Evolutionary conservation across 1,284 basidiomycete species (phyloP).

Genomic region (Ustilago curta): DNA sequence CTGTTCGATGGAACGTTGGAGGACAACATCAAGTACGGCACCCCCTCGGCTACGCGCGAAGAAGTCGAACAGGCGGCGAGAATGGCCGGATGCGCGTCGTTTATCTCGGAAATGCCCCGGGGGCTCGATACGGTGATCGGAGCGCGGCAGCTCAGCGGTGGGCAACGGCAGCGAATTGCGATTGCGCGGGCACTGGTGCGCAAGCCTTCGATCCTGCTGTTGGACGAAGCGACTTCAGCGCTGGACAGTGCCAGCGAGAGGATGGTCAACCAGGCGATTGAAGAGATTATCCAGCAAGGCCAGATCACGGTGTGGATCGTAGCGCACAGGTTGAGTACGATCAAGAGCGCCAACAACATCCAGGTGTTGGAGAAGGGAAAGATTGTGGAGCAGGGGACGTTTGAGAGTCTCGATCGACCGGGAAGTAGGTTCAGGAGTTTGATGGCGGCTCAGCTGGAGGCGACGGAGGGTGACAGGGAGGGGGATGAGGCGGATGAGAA

Average conservation of each 20-base stretch:
- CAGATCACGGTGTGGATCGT: conserved; percentile 73
- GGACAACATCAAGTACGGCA: conserved; percentile 91
- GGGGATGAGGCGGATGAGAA: conserved; percentile 6
- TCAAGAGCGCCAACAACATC: conserved; percentile 72
- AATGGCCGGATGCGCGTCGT: conserved; percentile 89
- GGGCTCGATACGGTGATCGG: conserved; percentile 79
- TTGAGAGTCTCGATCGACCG: conserved; percentile 70
- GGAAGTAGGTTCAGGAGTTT: conserved; percentile 60
- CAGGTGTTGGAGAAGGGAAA: conserved; percentile 71
- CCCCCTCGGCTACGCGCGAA: conserved; percentile 77
- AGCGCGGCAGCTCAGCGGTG: conserved; percentile 69
- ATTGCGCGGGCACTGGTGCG: conserved; percentile 72
- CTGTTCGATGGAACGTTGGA: conserved; percentile 83
- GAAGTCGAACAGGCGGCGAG: conserved; percentile 88
- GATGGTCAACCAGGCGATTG: conserved; percentile 71
- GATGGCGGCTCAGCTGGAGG: conserved; percentile 65
- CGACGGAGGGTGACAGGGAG: conserved; percentile 8
- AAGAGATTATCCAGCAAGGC: conserved; percentile 70
- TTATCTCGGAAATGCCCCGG: conserved; percentile 89
- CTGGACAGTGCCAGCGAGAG: conserved; percentile 71
- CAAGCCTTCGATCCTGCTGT: conserved; percentile 70
- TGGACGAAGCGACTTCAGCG: conserved; percentile 69
- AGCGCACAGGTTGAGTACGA: conserved; percentile 72
- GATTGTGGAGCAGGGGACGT: conserved; percentile 72
- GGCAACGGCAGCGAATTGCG: conserved; percentile 72